phyloP scores from a whole-genome alignment of 441 rosid species.

The Cnidoscolus chayamansa region DNA sequence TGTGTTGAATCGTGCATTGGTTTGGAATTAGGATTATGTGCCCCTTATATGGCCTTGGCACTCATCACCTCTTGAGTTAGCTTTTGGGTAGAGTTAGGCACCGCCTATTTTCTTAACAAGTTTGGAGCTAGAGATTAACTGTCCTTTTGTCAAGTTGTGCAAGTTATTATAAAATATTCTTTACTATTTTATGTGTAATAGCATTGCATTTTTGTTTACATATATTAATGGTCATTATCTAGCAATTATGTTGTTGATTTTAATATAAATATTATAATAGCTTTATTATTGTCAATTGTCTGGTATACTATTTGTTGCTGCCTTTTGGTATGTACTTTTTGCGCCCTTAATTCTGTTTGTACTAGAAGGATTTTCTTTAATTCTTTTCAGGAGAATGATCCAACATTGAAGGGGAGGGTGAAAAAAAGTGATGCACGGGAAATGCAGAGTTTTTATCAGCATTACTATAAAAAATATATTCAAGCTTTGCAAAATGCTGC shows the following conservation, averaged over 20 bases:
- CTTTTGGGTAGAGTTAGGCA: no score
- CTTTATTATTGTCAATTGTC: neutral
- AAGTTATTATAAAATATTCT: no score
- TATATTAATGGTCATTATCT: no score
- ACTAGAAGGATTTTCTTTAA: neutral
- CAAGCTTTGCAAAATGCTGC: conserved; percentile 96
- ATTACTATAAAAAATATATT: conserved; percentile 86
- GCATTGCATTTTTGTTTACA: no score
- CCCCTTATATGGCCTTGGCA: no score
- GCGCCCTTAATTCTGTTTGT: conserved; percentile 6
- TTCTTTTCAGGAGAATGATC: conserved; percentile 78
- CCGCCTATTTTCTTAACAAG: no score
- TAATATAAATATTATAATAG: neutral
- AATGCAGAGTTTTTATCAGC: conserved; percentile 96
- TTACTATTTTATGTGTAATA: no score
- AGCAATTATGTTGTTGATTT: neutral
- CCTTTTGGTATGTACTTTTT: neutral
- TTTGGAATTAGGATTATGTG: no score
- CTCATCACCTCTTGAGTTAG: no score
- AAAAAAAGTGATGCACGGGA: conserved; percentile 96
- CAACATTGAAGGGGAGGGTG: conserved; percentile 78
- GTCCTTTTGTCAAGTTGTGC: no score
- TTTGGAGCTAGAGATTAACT: no score
- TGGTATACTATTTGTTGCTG: neutral
- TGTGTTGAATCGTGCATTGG: no score